Evolutionary conservation across 257 asterid species (phyloP), one percentile per base, ranked within the genome.

Genomic region (Ligustrum vulgare): DNA sequence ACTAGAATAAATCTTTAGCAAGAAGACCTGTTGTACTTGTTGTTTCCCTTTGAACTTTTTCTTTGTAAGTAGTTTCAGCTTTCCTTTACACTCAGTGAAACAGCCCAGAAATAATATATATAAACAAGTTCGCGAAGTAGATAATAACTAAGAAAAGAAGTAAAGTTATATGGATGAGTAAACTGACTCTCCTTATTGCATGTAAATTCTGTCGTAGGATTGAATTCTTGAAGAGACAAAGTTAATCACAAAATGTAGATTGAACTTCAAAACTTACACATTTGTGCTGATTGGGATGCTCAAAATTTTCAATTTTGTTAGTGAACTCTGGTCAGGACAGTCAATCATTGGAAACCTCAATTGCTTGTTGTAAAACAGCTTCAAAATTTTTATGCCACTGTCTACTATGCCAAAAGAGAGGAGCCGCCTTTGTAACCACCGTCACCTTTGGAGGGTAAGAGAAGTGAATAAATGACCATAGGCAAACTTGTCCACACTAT

Each of bases 401-500:
- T 54, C 11, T 54, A 54, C 22, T 54, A 7, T 54, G 28, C 63
- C 63, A 54, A 54, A 54, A n/a, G 25, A n/a, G 63, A n/a, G 63
- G 20, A 54, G 28, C 3, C 0, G 63, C 25, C 20, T 49, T 49
- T 15, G n/a, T 18, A 49, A 13, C 60, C 23, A 49, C 22, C 20
- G 23, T 54, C 63, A n/a, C 63, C 62, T 45, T 45, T 51, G 62
- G 62, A 51, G 62, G 62, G 62, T 51, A n/a, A 16, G 28, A 54
- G 7, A n/a, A 54, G 3, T 54, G 63, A 47, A 54, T 7, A 54
- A 54, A 54, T 2, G 25, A 6, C 28, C 63, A n/a, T n/a, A 54
- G 63, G 63, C 63, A 54, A 54, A 45, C 63, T 54, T 54, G 63
- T 54, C 63, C 28, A 6, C 56, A 54, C 63, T n/a, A 54, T 54